Evolutionary conservation across 192 early-diverging fungal species (phyloP).

Genomic region (Funneliformis mosseae): DNA sequence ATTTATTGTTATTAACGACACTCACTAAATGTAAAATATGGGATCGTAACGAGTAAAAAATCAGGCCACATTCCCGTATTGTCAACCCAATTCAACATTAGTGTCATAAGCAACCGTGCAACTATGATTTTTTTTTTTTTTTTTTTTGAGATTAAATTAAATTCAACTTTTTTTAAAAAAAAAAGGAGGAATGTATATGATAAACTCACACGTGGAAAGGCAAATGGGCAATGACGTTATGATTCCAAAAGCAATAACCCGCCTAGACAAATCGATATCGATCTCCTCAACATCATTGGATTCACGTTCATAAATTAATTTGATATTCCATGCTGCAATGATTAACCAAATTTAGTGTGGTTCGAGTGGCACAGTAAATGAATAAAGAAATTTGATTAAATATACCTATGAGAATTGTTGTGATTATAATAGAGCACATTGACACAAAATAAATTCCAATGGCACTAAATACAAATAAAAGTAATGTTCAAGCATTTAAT

Average conservation of each 20-base stretch:
- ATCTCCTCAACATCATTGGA: too few species aligned
- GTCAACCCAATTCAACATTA: background rate
- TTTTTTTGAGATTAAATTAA: too few species aligned
- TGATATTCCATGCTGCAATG: background rate
- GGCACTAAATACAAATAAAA: background rate
- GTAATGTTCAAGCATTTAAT: background rate
- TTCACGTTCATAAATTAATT: background rate
- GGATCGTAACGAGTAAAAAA: background rate
- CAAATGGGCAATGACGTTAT: background rate
- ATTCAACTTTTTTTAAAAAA: background rate
- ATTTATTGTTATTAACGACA: background rate
- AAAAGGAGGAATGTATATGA: background rate
- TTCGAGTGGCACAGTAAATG: background rate
- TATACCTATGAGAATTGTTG: background rate
- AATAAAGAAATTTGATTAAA: background rate
- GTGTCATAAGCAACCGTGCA: background rate
- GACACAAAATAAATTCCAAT: background rate
- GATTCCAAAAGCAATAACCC: background rate
- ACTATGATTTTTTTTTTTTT: background rate
- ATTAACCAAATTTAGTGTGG: background rate
- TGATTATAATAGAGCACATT: background rate
- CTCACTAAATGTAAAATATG: slow-evolving; percentile 1
- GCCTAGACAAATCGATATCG: background rate
- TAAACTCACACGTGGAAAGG: background rate
- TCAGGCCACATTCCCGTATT: background rate